phyloP scores from a whole-genome alignment of 2,329 filamentous ascomycete species.

The Coniochaeta sp. region DNA sequence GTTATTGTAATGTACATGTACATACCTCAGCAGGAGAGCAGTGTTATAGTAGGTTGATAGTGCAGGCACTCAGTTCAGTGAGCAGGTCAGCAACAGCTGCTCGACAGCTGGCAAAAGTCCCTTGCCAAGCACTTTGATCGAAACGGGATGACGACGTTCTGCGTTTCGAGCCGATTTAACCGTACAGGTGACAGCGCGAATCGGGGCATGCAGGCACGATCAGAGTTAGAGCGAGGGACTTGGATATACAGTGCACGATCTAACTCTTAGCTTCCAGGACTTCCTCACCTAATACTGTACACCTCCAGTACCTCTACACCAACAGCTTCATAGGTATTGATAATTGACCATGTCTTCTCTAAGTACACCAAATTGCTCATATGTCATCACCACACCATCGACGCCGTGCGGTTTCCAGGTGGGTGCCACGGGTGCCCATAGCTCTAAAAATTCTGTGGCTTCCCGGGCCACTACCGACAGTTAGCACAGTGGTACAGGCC shows the following conservation, averaged over 20 bases:
- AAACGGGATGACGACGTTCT: background rate
- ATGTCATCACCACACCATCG: too few relatives aligned
- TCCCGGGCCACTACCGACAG: background rate
- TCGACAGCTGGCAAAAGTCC: background rate
- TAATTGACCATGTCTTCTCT: too few relatives aligned
- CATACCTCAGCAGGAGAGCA: too few relatives aligned
- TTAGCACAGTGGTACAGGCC: background rate
- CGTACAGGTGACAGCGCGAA: background rate
- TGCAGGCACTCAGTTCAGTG: too few relatives aligned
- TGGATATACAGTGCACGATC: background rate
- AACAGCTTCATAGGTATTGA: too few relatives aligned
- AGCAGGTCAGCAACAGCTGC: background rate
- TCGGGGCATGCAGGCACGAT: background rate
- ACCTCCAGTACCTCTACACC: too few relatives aligned
- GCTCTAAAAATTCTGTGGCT: background rate
- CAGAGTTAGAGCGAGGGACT: background rate
- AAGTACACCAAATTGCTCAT: too few relatives aligned
- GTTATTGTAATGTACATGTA: too few relatives aligned
- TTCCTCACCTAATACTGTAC: background rate
- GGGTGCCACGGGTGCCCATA: background rate
- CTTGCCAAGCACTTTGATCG: background rate
- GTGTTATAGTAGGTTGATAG: too few relatives aligned
- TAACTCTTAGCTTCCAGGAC: background rate
- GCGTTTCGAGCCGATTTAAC: constrained; percentile 1
- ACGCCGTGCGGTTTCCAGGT: background rate